phyloP scores from a whole-genome alignment of 1,139 yeast species.

The Saccharomyces hybrid region DNA sequence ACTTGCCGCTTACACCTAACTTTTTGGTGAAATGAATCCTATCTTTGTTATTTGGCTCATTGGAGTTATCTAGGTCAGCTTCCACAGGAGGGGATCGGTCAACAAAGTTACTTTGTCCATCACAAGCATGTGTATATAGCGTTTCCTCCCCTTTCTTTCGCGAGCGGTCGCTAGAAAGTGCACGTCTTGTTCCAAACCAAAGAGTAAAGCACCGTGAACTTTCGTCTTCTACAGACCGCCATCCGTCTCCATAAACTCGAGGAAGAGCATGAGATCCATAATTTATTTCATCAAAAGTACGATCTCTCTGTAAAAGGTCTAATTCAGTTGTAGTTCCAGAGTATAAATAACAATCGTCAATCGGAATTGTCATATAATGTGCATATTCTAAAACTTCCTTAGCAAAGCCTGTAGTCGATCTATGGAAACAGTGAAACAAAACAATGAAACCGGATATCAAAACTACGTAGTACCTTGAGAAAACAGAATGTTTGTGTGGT shows the following conservation, averaged over 20 bases:
- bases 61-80: constrained; percentile 1
- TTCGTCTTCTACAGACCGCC: constrained; percentile 77
- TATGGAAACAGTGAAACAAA: constrained; percentile 42
- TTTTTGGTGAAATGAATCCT: constrained; percentile 40
- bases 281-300: constrained; percentile 38
- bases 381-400: constrained; percentile 39
- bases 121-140: background rate
- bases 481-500: constrained; percentile 58
- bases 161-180: constrained; percentile 25
- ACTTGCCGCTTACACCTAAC: constrained; percentile 61
- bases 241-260: constrained; percentile 70
- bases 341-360: constrained; percentile 64
- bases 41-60: constrained; percentile 35
- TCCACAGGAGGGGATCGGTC: background rate
- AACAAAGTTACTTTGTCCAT: background rate
- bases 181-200: constrained; percentile 69
- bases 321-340: constrained; percentile 56
- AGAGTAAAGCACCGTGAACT: constrained; percentile 65
- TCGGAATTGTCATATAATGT: constrained; percentile 51
- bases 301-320: constrained; percentile 48
- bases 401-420: constrained; percentile 39
- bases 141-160: constrained; percentile 1
- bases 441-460: constrained; percentile 64
- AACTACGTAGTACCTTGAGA: constrained; percentile 52
- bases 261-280: constrained; percentile 60